Evolutionary conservation across 169 alveolate species (phyloP), one percentile per base, ranked within the genome.

Genomic region (Cyclospora cayetanensis): DNA sequence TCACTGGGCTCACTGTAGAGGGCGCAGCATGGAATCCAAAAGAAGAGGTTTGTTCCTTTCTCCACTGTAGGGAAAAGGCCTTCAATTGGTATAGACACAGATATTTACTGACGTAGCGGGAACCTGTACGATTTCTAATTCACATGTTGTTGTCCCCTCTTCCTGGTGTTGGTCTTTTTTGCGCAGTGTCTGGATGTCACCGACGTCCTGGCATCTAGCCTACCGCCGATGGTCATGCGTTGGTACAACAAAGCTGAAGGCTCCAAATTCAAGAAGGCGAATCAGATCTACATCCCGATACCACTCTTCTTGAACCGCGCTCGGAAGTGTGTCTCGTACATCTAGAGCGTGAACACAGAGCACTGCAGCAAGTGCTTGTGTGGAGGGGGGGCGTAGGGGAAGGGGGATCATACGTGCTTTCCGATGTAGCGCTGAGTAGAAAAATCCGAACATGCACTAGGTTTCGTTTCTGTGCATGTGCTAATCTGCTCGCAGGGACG

Each of bases 21-120:
- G 94, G 94, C 22, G 94, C 94, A 39, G 92, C 86, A 20, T 92
- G 94, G 94, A 72, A 92, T 63, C 37, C 92, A 22, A 31, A 27
- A 1, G 60, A 53, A 50, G 25, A 72, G 84, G 94, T 91, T 27
- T 7, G 83, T 31, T 15, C 35, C 70, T 5, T 7, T 7, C n/a
- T 25, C 4, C 3, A 2, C 65, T 7, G 60, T 20, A 12, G 11
- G 46, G 52, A 29, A 22, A 39, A 46, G 35, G 72, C 90, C 18
- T 43, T 25, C n/a, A 18, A 15, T 37, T 39, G 4, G 34, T 34
- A 2, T 27, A 27, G 2, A 3, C 7, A 11, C 4, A 9, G 65
- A 5, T 41, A 27, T 9, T n/a, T 3, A 11, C 7, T 34, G 18
- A 3, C 7, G 35, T 77, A 2, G 29, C 65, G 2, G 15, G 88